Conservation (phyloP, 306 rosid genomes). For the Prunus campanulata region DNA sequence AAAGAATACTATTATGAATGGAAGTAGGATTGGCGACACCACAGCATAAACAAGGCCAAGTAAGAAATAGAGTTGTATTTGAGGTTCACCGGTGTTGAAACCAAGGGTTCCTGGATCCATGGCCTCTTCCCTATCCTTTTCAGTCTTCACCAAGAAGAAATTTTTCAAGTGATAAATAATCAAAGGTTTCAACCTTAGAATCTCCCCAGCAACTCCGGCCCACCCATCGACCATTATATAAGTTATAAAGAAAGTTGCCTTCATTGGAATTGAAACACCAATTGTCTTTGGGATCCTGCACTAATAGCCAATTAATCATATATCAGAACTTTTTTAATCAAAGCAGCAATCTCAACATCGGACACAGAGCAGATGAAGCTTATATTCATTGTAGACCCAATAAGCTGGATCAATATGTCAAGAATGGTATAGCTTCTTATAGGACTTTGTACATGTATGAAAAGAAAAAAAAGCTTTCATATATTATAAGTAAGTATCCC, state of each 20-base stretch:
- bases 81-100: slow-evolving; percentile 94
- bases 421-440: neutral
- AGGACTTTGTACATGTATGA: neutral
- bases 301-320: slow-evolving; percentile 2
- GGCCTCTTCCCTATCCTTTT: slow-evolving; percentile 93
- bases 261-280: slow-evolving; percentile 97
- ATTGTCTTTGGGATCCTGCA: slow-evolving; percentile 88
- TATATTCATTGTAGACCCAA: neutral
- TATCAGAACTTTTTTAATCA: neutral
- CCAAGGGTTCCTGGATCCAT: slow-evolving; percentile 98
- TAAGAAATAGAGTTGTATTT: slow-evolving; percentile 87
- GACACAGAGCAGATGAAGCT: neutral
- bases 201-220: slow-evolving; percentile 99
- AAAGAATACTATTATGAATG: slow-evolving; percentile 85
- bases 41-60: slow-evolving; percentile 96
- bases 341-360: neutral
- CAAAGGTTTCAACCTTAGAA: slow-evolving; percentile 86
- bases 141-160: slow-evolving; percentile 82
- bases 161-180: slow-evolving; percentile 75
- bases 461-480: neutral
- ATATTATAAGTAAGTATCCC: neutral
- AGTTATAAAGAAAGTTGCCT: slow-evolving; percentile 96
- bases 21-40: slow-evolving; percentile 83
- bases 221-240: slow-evolving; percentile 99
- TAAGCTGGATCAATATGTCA: neutral